Percentiles rank a stretch among this genome's conserved stretches.
phyloP scores from a whole-genome alignment of 2,329 filamentous ascomycete genomes.

The Cordyceps farinosa region DNA sequence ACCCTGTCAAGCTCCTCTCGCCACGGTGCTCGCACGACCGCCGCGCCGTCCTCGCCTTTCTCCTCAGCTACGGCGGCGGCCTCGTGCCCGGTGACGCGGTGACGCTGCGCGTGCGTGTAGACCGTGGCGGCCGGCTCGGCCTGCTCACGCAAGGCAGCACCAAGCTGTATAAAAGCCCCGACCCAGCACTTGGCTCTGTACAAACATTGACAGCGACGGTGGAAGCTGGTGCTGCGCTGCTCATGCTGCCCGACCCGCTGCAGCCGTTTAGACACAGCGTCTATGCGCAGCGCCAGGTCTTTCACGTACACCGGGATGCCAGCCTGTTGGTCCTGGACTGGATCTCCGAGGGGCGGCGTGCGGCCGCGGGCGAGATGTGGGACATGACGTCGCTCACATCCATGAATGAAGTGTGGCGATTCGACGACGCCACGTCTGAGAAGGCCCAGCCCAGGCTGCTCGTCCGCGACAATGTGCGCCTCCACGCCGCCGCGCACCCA shows the following conservation, averaged over 20 bases:
- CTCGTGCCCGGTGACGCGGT: slow-evolving; percentile 78
- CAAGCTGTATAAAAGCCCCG: slow-evolving; percentile 77
- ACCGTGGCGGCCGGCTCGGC: slow-evolving; percentile 57
- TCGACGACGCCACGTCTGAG: slow-evolving; percentile 21
- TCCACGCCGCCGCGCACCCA: slow-evolving; percentile 48
- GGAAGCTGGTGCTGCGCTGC: slow-evolving; percentile 45
- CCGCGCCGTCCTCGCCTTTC: slow-evolving; percentile 68
- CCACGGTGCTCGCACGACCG: slow-evolving; percentile 60
- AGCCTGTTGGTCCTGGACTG: slow-evolving; percentile 78
- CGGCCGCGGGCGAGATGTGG: slow-evolving; percentile 77
- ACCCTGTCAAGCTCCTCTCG: slow-evolving; percentile 82
- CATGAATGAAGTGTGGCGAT: slow-evolving; percentile 72
- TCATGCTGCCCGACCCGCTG: slow-evolving; percentile 74
- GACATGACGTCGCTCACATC: slow-evolving; percentile 69
- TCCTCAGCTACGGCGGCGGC: slow-evolving; percentile 84
- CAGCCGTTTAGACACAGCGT: slow-evolving; percentile 76
- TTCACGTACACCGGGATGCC: slow-evolving; percentile 51
- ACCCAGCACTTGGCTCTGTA: slow-evolving; percentile 45
- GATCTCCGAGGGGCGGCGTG: slow-evolving; percentile 74
- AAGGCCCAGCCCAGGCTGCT: slow-evolving; percentile 54
- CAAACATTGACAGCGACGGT: slow-evolving; percentile 49
- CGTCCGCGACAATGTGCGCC: slow-evolving; percentile 74
- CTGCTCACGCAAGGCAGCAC: slow-evolving; percentile 69
- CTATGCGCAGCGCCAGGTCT: slow-evolving; percentile 77
- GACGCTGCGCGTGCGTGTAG: slow-evolving; percentile 63